Evolutionary conservation across 2,329 filamentous ascomycete species (phyloP), one percentile per base, ranked within the genome.

Genomic region (Fusarium longipes): DNA sequence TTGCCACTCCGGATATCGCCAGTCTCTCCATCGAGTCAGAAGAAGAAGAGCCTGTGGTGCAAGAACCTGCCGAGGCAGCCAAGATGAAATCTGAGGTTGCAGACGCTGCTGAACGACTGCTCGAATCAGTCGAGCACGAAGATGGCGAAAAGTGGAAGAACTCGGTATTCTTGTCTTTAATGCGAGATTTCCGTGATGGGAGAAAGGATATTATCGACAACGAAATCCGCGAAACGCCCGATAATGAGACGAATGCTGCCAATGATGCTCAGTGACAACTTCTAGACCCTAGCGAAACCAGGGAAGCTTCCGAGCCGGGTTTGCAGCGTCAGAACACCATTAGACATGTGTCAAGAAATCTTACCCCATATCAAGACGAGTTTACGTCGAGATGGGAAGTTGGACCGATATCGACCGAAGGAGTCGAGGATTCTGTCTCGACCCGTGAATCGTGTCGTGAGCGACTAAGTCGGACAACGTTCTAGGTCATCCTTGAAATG

Each of bases 131-230:
- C 24, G 74, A 80, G 65, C 80, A 82, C 51, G 81, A 82, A 62
- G 73, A 75, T 42, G 80, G 80, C 39, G 81, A 82, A 10, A 82
- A 82, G 65, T 82, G 81, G 81, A 80, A 81, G 64, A 81, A 82
- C 42, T 82, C 81, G 0, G 73, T 76, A n/a, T 82, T 82, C 39
- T 71, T 82, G 9, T 77, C 78, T 0, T 74, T 82, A 6, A 82
- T 82, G 81, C 77, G 79, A 18, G 81, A 82, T 54, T 82, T 82
- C 43, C 75, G 79, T 10, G 81, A 82, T 45, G 81, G 81, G 2
- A 77, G 72, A 22, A 82, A 82, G 64, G 80, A 82, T 20, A 81
- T 82, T 45, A 68, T 81, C 14, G 76, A 80, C 40, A 77, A 82
- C 30, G 75, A 81, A 69, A 79, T 82, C 25, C 74, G 74, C 8